Base-by-base conservation (phyloP, 805 yeast genomes). In the Teunomyces barrocoloradensis region DNA sequence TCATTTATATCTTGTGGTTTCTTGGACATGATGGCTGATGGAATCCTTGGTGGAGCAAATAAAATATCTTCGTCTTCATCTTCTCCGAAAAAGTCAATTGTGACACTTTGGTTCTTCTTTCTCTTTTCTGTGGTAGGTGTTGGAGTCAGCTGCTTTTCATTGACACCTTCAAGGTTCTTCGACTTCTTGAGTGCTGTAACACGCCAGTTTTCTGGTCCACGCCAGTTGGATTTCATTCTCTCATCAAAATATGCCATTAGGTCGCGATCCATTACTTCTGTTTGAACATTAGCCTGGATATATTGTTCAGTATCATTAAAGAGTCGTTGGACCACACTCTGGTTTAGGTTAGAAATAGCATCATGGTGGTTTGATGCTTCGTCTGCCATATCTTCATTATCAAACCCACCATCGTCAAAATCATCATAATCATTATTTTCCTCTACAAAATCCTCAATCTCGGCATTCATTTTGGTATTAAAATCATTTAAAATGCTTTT, bases 121-220 rank as follows among this genome's bases (percentile, higher is more conserved):
- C 51, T 53, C 47, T 53, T 53, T n/a, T 45, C 43, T 10, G 46
- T 42, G 13, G 50, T 4, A 5, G 49, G 41, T 6, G 41, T 50
- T 10, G 34, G 25, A 3, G 40, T 12, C 38, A 34, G 25, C 20
- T 29, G 37, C 43, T 13, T 43, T 27, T 39, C 42, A 10, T 43
- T 45, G 27, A 40, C 42, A 17, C 53, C 59, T 10, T 52, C 54
- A 11, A 67, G 41, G 18, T 58, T 62, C 49, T 67, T 69, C 23
- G 69, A 54, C 53, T 74, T 74, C 56, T 81, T 84, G 42, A 85
- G 64, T 11, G 81, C 78, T 36, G 78, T 71, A 9, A 92, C 85
- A 65, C 86, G 87, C 97, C 97, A 92, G 66, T 89, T 95, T 53
- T 88, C 92, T 11, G 92, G 77, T 6, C 97, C 97, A 25, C 95